These are phyloP conservation scores for Eimeria sp. DNA, from an alignment of 169 alveolate species.

Conservation along the genomic window DNA sequence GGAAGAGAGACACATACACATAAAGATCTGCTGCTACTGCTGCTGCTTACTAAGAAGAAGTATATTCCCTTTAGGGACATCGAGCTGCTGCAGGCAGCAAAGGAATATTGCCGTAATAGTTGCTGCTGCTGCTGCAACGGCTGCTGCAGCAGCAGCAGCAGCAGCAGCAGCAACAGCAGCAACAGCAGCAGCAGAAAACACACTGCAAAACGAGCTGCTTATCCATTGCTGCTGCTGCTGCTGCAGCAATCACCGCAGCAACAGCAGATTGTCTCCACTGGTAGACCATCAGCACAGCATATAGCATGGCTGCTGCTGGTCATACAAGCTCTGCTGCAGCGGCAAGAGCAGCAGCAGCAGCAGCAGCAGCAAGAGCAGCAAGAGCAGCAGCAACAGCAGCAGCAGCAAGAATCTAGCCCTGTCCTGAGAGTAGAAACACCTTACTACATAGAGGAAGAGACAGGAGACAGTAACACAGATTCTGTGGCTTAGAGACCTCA, in stretches of 20 bases:
- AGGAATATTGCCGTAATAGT: not conserved
- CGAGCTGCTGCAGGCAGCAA: not conserved
- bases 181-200: not conserved
- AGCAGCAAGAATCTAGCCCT: not conserved
- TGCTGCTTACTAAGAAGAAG: not conserved
- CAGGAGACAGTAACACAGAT: too few relatives aligned
- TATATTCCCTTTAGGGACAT: not conserved
- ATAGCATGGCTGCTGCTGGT: constrained; percentile 13
- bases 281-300: not conserved
- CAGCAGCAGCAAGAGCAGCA: not conserved
- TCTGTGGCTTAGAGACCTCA: too few relatives aligned
- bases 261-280: not conserved
- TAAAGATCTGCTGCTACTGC: not conserved
- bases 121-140: constrained; percentile 21
- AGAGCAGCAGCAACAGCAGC: not conserved
- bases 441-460: not conserved
- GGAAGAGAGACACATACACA: not conserved
- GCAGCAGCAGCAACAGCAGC: not conserved
- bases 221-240: not conserved
- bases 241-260: not conserved
- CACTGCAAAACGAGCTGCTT: not conserved
- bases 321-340: not conserved
- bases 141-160: not conserved
- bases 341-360: not conserved
- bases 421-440: not conserved